Base-by-base conservation (phyloP, 495 filamentous ascomycete genomes). In the Xylaria telfairii region DNA sequence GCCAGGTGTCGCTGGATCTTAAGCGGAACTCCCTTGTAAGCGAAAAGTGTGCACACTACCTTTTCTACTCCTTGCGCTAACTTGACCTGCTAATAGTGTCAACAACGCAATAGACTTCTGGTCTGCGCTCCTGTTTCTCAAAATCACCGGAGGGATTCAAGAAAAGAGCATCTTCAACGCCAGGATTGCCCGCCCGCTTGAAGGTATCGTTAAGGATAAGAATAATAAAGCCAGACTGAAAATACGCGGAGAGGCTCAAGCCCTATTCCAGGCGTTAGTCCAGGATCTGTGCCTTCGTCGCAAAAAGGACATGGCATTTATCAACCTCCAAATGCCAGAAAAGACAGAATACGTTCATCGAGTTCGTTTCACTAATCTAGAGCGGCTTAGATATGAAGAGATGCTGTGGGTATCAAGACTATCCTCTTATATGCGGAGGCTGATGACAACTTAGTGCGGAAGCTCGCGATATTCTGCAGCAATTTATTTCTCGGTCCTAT, bases 271-370 rank as follows among this genome's bases (percentile, higher is more conserved):
- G 74, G 86, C 89, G 2, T 83, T 97, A 54, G 96, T 96, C 88
- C 84, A 83, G 8, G 92, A 92, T n/a, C 86, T 97, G 34, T 97
- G 93, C 74, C 84, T 98, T 28, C 87, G 95, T 46, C 88, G 95
- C 32, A 90, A 90, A 72, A 98, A 98, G 80, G 90, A 94, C 65
- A 97, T 97, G 94, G 86, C 86, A 12, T 97, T 97, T 71, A 85
- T 98, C 54, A 93, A 98, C 72, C 81, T 97, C 15, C 90, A 90
- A 61, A 86, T 97, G 1, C 94, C 95, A 0, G 81, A 89, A 12
- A 87, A 96, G 69, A 91, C 90, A 0, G 94, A 95, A 75, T 94
- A 92, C 66, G 83, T 96, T n/a, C 89, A 95, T 75, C 87, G 87
- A 9, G 88, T 98, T 72, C 86, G 90, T 32, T 95, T 97, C 77